phyloP scores from a whole-genome alignment of 345 rosid genomes.

The Orychophragmus violaceus region DNA sequence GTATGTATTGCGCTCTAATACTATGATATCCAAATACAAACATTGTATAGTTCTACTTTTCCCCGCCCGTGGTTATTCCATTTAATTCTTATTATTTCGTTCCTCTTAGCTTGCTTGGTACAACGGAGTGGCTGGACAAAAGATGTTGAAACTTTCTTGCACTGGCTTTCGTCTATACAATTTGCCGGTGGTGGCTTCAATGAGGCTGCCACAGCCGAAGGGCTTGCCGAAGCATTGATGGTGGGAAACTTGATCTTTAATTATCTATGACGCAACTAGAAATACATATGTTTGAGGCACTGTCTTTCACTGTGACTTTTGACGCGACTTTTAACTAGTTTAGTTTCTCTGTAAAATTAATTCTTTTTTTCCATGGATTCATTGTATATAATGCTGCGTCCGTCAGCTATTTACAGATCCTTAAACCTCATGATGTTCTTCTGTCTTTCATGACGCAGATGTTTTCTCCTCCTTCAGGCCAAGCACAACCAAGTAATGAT shows the following conservation, averaged over 20 bases:
- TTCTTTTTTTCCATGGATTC: not conserved
- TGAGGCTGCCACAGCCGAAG: conserved; percentile 96
- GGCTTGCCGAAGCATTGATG: conserved; percentile 96
- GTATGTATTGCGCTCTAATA: conserved; percentile 32
- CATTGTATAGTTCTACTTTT: conserved; percentile 2
- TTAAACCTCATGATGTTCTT: conserved; percentile 22
- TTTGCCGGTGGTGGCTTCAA: conserved; percentile 91
- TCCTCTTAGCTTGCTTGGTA: conserved; percentile 72
- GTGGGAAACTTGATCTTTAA: conserved; percentile 33
- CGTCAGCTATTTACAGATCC: conserved; percentile 1
- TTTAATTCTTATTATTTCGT: not conserved
- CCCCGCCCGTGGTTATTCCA: not conserved
- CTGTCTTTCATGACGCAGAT: conserved; percentile 43
- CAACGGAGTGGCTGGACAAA: conserved; percentile 96
- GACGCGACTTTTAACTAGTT: conserved; percentile 3
- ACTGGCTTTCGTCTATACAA: conserved; percentile 70
- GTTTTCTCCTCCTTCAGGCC: conserved; percentile 68
- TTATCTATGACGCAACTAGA: conserved; percentile 6
- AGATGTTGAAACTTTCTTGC: conserved; percentile 69
- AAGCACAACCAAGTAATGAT: conserved; percentile 58
- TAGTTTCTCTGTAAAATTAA: not conserved
- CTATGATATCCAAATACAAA: not conserved
- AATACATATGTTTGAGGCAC: not conserved
- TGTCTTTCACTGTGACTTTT: not conserved
- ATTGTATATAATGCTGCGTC: conserved; percentile 4